Evolutionary conservation across 2,329 filamentous ascomycete genomes (phyloP).

Genomic region (Immersiporthe knoxdaviesiana): DNA sequence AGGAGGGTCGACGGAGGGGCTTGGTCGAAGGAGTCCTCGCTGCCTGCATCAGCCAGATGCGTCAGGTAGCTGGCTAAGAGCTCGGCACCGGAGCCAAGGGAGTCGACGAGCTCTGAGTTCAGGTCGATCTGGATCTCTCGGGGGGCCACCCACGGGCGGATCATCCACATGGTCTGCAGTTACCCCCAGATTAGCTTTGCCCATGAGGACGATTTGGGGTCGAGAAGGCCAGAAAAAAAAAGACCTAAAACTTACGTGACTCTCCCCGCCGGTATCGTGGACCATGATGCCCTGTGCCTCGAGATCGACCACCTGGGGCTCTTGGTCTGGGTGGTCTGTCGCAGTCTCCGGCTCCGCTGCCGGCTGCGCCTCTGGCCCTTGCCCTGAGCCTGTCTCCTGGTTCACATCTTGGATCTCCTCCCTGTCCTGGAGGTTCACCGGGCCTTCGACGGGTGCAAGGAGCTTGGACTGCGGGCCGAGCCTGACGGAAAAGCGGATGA

Average conservation of each 20-base stretch:
- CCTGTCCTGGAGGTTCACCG: conserved; percentile 43
- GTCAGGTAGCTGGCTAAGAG: conserved; percentile 94
- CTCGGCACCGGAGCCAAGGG: conserved; percentile 90
- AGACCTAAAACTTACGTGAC: conserved; percentile 71
- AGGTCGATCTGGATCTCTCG: conserved; percentile 96
- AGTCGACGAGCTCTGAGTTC: conserved; percentile 85
- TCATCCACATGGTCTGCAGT: conserved; percentile 98
- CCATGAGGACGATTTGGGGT: background rate
- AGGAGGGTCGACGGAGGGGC: conserved; percentile 83
- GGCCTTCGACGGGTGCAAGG: conserved; percentile 48
- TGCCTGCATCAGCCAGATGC: conserved; percentile 79
- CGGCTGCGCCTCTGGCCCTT: background rate
- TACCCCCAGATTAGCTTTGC: conserved; percentile 35
- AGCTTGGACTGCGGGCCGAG: conserved; percentile 72
- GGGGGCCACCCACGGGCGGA: conserved; percentile 85
- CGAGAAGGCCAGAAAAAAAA: background rate
- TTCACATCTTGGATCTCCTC: conserved; percentile 38
- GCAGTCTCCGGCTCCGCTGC: conserved; percentile 45
- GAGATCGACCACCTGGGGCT: conserved; percentile 69
- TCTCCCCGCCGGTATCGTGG: conserved; percentile 88
- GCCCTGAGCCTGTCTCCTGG: conserved; percentile 42
- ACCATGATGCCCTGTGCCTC: conserved; percentile 99
- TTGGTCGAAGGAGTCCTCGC: conserved; percentile 74
- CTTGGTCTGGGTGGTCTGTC: conserved; percentile 42
- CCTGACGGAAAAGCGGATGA: conserved; percentile 77